Base-by-base conservation (phyloP, 345 rosid species). In the Sapria himalayana region DNA sequence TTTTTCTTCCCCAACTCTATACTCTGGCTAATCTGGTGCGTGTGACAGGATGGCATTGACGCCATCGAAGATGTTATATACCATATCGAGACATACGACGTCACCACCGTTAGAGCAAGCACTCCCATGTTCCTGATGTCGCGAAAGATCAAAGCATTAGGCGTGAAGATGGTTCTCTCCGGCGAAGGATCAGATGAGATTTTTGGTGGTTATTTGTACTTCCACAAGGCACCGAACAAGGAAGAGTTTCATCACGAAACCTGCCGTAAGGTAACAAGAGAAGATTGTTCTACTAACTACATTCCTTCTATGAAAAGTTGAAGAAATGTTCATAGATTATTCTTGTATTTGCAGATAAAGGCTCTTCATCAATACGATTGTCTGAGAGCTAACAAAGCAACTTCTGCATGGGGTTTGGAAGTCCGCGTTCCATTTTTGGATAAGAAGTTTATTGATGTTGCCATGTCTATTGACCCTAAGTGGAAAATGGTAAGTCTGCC, bases 151-250 rank as follows among this genome's bases (percentile, higher is more conserved):
- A 86, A 86, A 67, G 69, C 97, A 4, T 66, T 78, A 3, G 94
- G 97, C 14, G 92, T 86, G 19, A 86, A 86, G 74, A 81, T 81
- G 97, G 97, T 86, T 51, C 61, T 86, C 27, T 86, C 97, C n/a
- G 92, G 92, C 32, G 97, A 86, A 58, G 97, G 94, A 14, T 63
- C 94, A 1, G 94, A 86, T 41, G 97, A 86, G 70, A 51, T 86
- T 22, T 78, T 86, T 33, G 97, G 97, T 39, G 97, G 97, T 5
- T 89, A 89, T 67, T 51, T 89, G 39, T 89, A 82, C 49, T 82
- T 89, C 64, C 98, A 89, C 55, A 89, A 89, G 64, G 95, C 95
- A 41, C 94, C 97, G 20, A 74, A 78, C 36, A 81, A 78, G 55
- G 69, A 81, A 46, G 92, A 78, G 60, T 63, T 86, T 55, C 94